phyloP scores from a whole-genome alignment of 441 rosid genomes.

The Melastoma candidum region DNA sequence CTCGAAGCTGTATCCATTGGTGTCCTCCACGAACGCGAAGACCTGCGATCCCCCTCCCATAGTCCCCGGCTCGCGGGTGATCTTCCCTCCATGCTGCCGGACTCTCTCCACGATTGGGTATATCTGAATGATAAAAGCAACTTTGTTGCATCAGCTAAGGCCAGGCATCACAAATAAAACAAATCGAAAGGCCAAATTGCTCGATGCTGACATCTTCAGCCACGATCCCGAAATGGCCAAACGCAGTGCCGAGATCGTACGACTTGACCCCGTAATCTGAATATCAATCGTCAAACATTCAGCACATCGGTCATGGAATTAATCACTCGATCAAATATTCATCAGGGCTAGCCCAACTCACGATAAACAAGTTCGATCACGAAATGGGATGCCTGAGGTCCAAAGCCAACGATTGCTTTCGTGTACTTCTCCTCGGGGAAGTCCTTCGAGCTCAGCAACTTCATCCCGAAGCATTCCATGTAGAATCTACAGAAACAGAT shows the following conservation, averaged over 20 bases:
- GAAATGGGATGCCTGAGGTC: constrained; percentile 12
- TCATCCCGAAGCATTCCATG: constrained; percentile 16
- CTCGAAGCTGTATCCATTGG: constrained; percentile 14
- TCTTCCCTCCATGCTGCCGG: constrained; percentile 1
- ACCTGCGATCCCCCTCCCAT: constrained; percentile 11
- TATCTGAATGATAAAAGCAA: neutral
- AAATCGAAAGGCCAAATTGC: no score
- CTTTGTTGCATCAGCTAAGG: neutral
- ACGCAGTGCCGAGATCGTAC: constrained; percentile 14
- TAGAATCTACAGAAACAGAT: constrained; percentile 8
- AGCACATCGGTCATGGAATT: neutral
- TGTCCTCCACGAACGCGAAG: constrained; percentile 16
- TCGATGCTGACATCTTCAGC: constrained; percentile 9
- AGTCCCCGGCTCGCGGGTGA: constrained; percentile 14
- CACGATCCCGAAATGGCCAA: constrained; percentile 14
- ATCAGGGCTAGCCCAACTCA: constrained; percentile 2
- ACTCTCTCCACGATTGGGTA: constrained; percentile 9
- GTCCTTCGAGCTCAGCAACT: constrained; percentile 11
- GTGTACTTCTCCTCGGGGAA: constrained; percentile 9
- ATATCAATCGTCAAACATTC: neutral
- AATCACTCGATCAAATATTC: no score
- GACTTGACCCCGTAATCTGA: constrained; percentile 12
- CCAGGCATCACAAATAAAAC: no score
- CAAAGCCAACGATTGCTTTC: constrained; percentile 13
- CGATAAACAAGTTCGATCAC: constrained; percentile 10